These are phyloP conservation scores for Pseudotulostoma volvatum DNA, from an alignment of 495 filamentous ascomycete genomes.

Conservation along the genomic window DNA sequence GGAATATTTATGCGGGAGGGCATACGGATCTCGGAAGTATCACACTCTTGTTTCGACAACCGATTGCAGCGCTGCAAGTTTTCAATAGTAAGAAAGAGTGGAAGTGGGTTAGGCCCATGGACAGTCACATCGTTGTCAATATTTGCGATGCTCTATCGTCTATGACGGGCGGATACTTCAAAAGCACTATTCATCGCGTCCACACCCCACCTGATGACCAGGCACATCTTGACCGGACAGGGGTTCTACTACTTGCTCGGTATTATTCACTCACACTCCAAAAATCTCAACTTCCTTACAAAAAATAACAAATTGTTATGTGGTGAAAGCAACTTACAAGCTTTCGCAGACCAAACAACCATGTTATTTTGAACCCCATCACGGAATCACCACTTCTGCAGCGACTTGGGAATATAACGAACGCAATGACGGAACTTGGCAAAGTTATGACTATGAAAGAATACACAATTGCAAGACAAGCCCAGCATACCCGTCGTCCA, in stretches of 20 bases:
- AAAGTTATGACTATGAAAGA: conserved; percentile 3
- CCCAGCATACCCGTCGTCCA: too few species aligned
- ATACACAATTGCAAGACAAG: conserved; percentile 4
- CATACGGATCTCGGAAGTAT: conserved; percentile 39
- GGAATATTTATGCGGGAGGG: conserved; percentile 27
- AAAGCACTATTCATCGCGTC: conserved; percentile 32
- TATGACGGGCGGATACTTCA: conserved; percentile 28
- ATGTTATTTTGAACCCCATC: conserved; percentile 13
- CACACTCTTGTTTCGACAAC: conserved; percentile 39
- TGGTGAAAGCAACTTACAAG: conserved; percentile 31
- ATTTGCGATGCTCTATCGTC: conserved; percentile 30
- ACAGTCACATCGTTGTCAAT: conserved; percentile 31
- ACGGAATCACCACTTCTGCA: conserved; percentile 26
- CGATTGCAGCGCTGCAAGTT: conserved; percentile 38
- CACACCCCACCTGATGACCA: conserved; percentile 32
- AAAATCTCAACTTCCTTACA: neutral
- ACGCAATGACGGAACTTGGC: too few species aligned
- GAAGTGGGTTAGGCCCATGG: conserved; percentile 15
- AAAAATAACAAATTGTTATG: conserved; percentile 7
- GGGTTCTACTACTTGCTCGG: conserved; percentile 32
- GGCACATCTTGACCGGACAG: conserved; percentile 26
- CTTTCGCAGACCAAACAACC: conserved; percentile 29
- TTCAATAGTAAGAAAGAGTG: conserved; percentile 10
- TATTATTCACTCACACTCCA: neutral
- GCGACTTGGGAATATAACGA: conserved; percentile 15